Evolutionary conservation across 1,284 basidiomycete genomes (phyloP).

Genomic region (Sutorius eximius): DNA sequence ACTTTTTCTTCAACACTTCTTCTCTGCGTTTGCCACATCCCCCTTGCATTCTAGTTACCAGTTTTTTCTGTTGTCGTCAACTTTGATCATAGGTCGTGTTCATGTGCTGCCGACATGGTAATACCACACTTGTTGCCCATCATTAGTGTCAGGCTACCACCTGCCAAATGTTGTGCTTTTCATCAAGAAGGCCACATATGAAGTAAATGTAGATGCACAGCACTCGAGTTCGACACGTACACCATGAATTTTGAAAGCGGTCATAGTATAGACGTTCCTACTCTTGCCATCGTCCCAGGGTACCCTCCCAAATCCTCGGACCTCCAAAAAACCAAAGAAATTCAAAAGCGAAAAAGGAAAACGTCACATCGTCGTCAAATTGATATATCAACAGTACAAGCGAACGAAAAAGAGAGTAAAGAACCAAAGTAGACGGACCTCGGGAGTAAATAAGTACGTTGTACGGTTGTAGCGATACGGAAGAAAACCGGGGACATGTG

Average conservation of each 20-base stretch:
- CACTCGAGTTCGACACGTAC: too few relatives aligned
- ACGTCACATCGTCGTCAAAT: background rate
- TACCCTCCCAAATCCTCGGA: background rate
- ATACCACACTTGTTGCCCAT: constrained; percentile 5
- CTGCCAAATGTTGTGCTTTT: too few relatives aligned
- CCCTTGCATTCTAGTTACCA: constrained; percentile 15
- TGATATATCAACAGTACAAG: constrained; percentile 3
- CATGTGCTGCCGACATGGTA: constrained; percentile 14
- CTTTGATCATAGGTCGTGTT: constrained; percentile 6
- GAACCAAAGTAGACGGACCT: background rate
- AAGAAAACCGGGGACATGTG: background rate
- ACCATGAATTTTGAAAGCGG: background rate
- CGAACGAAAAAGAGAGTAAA: background rate
- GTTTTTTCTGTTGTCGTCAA: constrained; percentile 11
- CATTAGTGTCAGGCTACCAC: background rate
- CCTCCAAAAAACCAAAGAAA: background rate
- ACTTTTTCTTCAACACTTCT: background rate
- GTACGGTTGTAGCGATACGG: constrained; percentile 8
- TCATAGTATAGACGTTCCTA: background rate
- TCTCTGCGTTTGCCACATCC: background rate
- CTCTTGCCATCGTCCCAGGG: background rate
- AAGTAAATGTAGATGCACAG: background rate
- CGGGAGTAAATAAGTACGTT: constrained; percentile 8
- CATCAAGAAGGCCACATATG: background rate
- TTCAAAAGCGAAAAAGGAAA: background rate